phyloP scores from a whole-genome alignment of 1,139 yeast species.

The Yamadazyma trypodendri region DNA sequence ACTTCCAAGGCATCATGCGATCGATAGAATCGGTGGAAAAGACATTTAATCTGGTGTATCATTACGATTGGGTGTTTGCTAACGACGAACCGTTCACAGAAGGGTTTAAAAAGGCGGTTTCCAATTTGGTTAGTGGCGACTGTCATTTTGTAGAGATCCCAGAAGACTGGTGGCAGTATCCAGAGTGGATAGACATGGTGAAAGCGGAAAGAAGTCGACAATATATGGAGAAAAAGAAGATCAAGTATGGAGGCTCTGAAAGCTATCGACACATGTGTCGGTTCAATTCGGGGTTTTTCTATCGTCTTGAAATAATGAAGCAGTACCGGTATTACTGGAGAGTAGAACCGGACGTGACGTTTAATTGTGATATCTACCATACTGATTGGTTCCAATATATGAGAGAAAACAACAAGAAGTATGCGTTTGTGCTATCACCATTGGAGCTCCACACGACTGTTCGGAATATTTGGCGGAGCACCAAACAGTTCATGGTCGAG shows the following conservation, averaged over 20 bases:
- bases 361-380: conserved; percentile 52
- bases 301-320: conserved; percentile 23
- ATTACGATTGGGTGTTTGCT: conserved; percentile 36
- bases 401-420: conserved; percentile 38
- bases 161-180: conserved; percentile 31
- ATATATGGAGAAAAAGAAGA: conserved; percentile 9
- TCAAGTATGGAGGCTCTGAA: conserved; percentile 30
- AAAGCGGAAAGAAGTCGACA: conserved; percentile 18
- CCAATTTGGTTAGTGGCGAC: conserved; percentile 22
- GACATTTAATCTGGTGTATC: conserved; percentile 61
- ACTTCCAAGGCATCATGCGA: conserved; percentile 54
- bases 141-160: conserved; percentile 32
- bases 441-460: conserved; percentile 37
- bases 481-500: conserved; percentile 13
- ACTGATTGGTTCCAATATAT: conserved; percentile 59
- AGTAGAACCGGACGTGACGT: conserved; percentile 58
- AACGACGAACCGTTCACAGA: conserved; percentile 31
- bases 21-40: conserved; percentile 69
- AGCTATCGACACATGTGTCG: conserved; percentile 41
- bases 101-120: conserved; percentile 24
- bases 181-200: conserved; percentile 25
- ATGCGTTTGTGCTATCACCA: conserved; percentile 28
- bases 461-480: conserved; percentile 24
- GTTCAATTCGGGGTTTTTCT: conserved; percentile 39
- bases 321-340: conserved; percentile 63